These are phyloP conservation scores for Acer saccharum DNA, from an alignment of 345 rosid species.

Conservation along the genomic window DNA sequence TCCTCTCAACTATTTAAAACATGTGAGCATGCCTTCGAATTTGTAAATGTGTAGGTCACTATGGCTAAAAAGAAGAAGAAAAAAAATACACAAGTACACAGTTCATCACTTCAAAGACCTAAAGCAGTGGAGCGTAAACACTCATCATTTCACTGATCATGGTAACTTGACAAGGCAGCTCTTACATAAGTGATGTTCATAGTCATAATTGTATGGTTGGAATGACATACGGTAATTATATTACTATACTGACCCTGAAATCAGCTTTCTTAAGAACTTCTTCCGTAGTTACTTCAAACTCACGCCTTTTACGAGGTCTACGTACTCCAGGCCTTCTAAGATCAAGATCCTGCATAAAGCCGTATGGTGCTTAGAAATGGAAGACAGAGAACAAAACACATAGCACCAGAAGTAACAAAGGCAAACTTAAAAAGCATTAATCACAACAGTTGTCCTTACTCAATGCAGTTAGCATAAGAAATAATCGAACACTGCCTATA, in stretches of 20 bases:
- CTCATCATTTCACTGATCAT: too few species aligned
- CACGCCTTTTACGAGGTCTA: slow-evolving; percentile 26
- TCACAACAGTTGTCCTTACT: not conserved
- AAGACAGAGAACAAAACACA: not conserved
- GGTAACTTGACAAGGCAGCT: not conserved
- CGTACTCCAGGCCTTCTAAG: slow-evolving; percentile 47
- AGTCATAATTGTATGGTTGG: not conserved
- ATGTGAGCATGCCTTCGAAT: not conserved
- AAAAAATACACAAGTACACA: not conserved
- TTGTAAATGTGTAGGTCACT: not conserved
- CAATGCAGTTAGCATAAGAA: not conserved
- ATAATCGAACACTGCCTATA: not conserved
- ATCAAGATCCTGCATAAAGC: slow-evolving; percentile 55
- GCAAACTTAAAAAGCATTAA: not conserved
- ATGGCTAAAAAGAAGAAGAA: not conserved
- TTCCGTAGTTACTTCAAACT: slow-evolving; percentile 56
- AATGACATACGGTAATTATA: not conserved
- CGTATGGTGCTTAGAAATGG: not conserved
- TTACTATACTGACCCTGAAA: slow-evolving; percentile 66
- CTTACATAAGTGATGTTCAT: not conserved
- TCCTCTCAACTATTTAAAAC: not conserved
- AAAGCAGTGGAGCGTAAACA: not conserved
- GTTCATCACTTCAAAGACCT: not conserved
- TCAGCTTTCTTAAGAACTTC: slow-evolving; percentile 72
- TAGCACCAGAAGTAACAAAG: not conserved